These are phyloP conservation scores for Eucommia ulmoides DNA, from an alignment of 257 asterid species.

Conservation along the genomic window DNA sequence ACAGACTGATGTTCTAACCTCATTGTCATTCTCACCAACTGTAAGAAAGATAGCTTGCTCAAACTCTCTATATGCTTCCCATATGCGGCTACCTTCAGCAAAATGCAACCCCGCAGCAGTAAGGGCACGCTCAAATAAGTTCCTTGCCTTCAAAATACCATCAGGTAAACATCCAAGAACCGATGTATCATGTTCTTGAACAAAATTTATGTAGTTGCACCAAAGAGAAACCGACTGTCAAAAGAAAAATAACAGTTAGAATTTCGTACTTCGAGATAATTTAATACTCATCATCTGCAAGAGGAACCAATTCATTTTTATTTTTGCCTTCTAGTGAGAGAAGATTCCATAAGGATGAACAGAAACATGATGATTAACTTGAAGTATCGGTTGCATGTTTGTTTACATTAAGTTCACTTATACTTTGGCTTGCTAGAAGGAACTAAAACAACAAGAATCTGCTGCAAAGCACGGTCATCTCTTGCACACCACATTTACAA, in stretches of 20 bases:
- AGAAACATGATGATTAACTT: not conserved
- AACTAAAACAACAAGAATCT: not conserved
- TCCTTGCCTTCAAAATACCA: slow-evolving; percentile 71
- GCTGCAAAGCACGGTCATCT: not conserved
- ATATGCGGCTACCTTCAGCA: slow-evolving; percentile 73
- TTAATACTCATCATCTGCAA: slow-evolving; percentile 4
- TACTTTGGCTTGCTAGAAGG: not conserved
- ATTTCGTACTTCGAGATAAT: not conserved
- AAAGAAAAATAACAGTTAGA: slow-evolving; percentile 20
- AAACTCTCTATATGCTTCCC: slow-evolving; percentile 73
- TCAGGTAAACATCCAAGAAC: slow-evolving; percentile 39
- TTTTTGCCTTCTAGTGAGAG: no score
- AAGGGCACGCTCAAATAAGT: slow-evolving; percentile 81
- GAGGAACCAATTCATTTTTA: not conserved
- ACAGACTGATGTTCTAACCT: slow-evolving; percentile 29
- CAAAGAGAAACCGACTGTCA: slow-evolving; percentile 82
- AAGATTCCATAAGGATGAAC: no score
- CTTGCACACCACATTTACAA: no score
- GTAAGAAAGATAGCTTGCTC: slow-evolving; percentile 62
- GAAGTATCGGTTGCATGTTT: not conserved
- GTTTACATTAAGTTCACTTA: not conserved
- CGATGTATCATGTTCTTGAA: slow-evolving; percentile 60
- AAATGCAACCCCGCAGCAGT: slow-evolving; percentile 85
- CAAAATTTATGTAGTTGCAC: slow-evolving; percentile 80
- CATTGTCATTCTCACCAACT: slow-evolving; percentile 42